Percentiles rank a stretch among this genome's conserved stretches.
phyloP scores from a whole-genome alignment of 1,284 basidiomycete species.

The Austroboletus rostrupii region DNA sequence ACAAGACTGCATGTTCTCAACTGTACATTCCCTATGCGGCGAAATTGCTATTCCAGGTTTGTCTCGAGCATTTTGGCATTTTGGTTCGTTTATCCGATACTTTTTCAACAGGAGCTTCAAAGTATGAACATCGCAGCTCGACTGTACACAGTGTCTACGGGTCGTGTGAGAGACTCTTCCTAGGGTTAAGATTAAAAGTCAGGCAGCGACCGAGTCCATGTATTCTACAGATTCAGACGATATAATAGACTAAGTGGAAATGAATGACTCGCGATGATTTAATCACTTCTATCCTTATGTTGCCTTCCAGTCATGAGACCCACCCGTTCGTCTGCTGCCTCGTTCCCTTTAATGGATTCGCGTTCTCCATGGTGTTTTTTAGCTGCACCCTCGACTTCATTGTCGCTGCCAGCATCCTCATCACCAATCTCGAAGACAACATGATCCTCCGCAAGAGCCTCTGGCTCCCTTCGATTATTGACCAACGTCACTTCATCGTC shows the following conservation, averaged over 20 bases:
- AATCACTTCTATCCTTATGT: slow-evolving; percentile 29
- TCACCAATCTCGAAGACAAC: slow-evolving; percentile 94
- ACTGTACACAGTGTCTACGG: slow-evolving; percentile 77
- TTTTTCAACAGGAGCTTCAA: slow-evolving; percentile 72
- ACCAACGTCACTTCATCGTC: slow-evolving; percentile 68
- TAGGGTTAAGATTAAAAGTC: slow-evolving; percentile 7
- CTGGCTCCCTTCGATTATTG: slow-evolving; percentile 46
- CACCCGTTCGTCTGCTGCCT: slow-evolving; percentile 53
- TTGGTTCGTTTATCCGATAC: not conserved
- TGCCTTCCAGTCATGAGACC: slow-evolving; percentile 51
- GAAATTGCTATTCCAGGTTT: slow-evolving; percentile 87
- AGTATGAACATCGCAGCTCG: slow-evolving; percentile 89
- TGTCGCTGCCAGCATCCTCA: slow-evolving; percentile 67
- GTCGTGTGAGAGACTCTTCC: slow-evolving; percentile 64
- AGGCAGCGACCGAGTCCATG: slow-evolving; percentile 30
- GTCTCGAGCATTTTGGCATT: slow-evolving; percentile 13
- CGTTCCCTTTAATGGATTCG: slow-evolving; percentile 45
- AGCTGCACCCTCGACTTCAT: slow-evolving; percentile 49
- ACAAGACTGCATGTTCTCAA: slow-evolving; percentile 91
- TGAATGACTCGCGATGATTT: slow-evolving; percentile 5
- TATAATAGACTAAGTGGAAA: slow-evolving; percentile 11
- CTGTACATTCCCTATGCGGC: slow-evolving; percentile 90
- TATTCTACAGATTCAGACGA: slow-evolving; percentile 47
- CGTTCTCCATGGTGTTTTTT: slow-evolving; percentile 48
- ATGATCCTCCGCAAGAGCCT: slow-evolving; percentile 56